Base-by-base conservation (phyloP, 2,329 filamentous ascomycete species). In the Pseudogymnoascus sp. region DNA sequence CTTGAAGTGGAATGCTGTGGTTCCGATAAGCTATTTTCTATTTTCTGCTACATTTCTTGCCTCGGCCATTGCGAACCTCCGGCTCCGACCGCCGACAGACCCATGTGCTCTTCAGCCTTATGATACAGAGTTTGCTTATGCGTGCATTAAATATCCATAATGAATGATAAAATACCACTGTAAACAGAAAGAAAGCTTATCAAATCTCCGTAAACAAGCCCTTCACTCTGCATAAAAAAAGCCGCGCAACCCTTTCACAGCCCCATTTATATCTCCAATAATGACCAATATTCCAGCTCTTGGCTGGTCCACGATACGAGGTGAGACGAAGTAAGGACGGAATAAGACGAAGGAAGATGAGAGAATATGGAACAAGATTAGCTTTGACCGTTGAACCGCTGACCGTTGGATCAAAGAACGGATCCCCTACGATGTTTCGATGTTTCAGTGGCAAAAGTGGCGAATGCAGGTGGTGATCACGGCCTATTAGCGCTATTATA, bases 401-500 rank as follows among this genome's bases (percentile, higher is more conserved):
- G 29, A 33, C 47, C 29, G 47, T 17, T 33, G 47, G 13, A 17
- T 17, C 47, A 11, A 15, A 17, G 15, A 54, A 5, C 47, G n/a
- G 44, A 54, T 54, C 44, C 44, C 29, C n/a, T 54, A 33, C 26
- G n/a, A 54, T 33, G 44, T 54, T 33, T 33, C n/a, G n/a, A 54
- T 54, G 44, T 54, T 33, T 33, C n/a, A 33, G 44, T 54, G 44
- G 44, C 29, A 3, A 54, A 54, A 54, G 26, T 54, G n/a, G 29
- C n/a, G 26, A 54, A 33, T n/a, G 29, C 29, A 5, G 29, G 26
- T 11, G 47, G 1, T 21, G 15, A 54, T 54, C 47, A 35, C 21
- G 8, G 13, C 29, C 47, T 54, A 11, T 26, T 54, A 11, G 29
- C 29, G 47, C 47, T 54, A 54, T 54, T 33, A 33, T 54, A 54